phyloP scores from a whole-genome alignment of 2,329 filamentous ascomycete species.

The Claviceps sp. region DNA sequence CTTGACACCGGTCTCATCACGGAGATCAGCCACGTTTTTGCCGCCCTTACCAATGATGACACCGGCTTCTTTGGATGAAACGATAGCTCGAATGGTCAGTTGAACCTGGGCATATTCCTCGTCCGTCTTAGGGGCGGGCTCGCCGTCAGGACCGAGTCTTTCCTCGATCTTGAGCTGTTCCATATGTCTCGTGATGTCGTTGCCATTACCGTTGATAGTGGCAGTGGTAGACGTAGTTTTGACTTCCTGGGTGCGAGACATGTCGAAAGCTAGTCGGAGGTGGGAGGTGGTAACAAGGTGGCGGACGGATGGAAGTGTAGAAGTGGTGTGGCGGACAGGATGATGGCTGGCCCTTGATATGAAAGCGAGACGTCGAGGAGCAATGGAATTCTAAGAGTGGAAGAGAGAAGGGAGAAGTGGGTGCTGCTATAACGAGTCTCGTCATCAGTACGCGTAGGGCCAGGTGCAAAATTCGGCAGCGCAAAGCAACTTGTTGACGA shows the following conservation, averaged over 20 bases:
- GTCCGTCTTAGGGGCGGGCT: constrained; percentile 77
- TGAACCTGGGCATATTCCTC: constrained; percentile 91
- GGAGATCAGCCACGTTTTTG: constrained; percentile 93
- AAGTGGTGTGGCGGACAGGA: neutral
- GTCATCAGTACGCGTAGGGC: neutral
- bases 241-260: constrained; percentile 50
- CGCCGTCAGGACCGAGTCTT: constrained; percentile 58
- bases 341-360: neutral
- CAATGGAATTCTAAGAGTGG: neutral
- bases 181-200: constrained; percentile 46
- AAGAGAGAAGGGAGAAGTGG: neutral
- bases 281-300: neutral
- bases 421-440: neutral
- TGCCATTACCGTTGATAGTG: constrained; percentile 31
- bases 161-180: constrained; percentile 56
- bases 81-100: constrained; percentile 90
- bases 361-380: neutral
- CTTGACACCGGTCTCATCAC: constrained; percentile 95
- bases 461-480: neutral
- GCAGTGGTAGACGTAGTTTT: constrained; percentile 22
- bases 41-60: constrained; percentile 98
- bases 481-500: neutral
- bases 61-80: constrained; percentile 96
- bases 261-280: constrained; percentile 17
- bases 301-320: constrained; percentile 6